Percentiles rank a stretch among this genome's conserved stretches.
Evolutionary conservation across 495 filamentous ascomycete species (phyloP).

Genomic region (Thermochaetoides thermophila): DNA sequence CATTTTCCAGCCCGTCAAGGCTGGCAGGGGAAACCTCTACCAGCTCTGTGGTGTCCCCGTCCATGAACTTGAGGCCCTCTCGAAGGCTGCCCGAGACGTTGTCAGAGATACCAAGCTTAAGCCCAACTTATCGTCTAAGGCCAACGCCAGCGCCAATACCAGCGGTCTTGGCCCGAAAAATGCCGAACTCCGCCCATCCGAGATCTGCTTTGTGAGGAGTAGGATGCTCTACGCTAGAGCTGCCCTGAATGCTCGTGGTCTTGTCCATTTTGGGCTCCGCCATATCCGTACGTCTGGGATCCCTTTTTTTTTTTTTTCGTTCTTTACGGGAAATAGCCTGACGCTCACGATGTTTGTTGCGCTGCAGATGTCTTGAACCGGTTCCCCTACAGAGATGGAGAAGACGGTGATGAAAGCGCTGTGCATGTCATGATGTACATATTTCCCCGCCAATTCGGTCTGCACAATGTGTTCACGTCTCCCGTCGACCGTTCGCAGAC

Average conservation of each 20-base stretch:
- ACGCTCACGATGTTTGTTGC: not conserved
- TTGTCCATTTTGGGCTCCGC: slow-evolving; percentile 57
- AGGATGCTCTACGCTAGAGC: slow-evolving; percentile 77
- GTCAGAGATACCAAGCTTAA: not conserved
- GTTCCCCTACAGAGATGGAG: slow-evolving; percentile 29
- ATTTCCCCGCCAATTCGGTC: slow-evolving; percentile 77
- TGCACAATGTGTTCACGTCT: slow-evolving; percentile 84
- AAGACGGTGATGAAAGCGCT: slow-evolving; percentile 32
- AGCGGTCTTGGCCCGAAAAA: slow-evolving; percentile 2
- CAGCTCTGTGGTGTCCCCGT: slow-evolving; percentile 59
- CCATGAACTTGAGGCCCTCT: slow-evolving; percentile 21
- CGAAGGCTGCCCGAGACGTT: not conserved
- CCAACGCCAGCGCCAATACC: slow-evolving; percentile 4
- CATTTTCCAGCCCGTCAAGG: slow-evolving; percentile 52
- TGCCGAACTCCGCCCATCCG: slow-evolving; percentile 30
- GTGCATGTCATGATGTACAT: slow-evolving; percentile 78
- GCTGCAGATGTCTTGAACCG: slow-evolving; percentile 74
- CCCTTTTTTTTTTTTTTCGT: too few relatives aligned
- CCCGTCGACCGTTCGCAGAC: slow-evolving; percentile 47
- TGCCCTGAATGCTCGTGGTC: slow-evolving; percentile 48
- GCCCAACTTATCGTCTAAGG: too few relatives aligned
- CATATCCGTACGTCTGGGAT: slow-evolving; percentile 54
- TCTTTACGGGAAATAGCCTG: not conserved
- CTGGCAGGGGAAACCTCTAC: slow-evolving; percentile 44
- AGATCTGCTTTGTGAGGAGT: slow-evolving; percentile 64